Base-by-base conservation (phyloP, 1,139 yeast species). In the Suhomyces atakaporum region DNA sequence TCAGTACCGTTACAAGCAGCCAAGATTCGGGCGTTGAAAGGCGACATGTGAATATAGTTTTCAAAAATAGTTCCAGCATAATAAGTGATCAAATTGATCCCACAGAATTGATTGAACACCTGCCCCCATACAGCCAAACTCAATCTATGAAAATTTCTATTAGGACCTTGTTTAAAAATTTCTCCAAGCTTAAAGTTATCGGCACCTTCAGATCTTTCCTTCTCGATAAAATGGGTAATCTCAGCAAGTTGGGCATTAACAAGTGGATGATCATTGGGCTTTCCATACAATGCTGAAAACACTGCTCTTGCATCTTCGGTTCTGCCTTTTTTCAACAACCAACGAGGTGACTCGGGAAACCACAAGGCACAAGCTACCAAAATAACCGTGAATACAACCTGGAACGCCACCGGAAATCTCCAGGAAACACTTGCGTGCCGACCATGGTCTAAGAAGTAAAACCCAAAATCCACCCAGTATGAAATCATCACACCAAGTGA, bases 91-190 rank as follows among this genome's bases (percentile, higher is more conserved):
- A 86, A 92, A 53, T 87, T 87, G 56, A 88, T 81, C 53, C 96
- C 96, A 63, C 95, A 87, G 66, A 88, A 84, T 59, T 87, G 96
- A 66, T 88, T 96, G 56, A 86, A 84, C 81, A 88, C 87, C 44
- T 71, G 77, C 10, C 67, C 60, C 66, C 76, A 71, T 27, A 63
- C 63, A 1, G 76, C 79, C 39, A 77, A 59, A 42, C 63, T 53
- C 6, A 68, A 63, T 37, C 81, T 58, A 41, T 74, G 78, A 50
- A 75, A 71, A 43, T 73, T 68, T 50, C 71, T 66, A 39, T 64
- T 62, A 32, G 66, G 61, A 27, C 75, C 75, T 40, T 66, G 69
- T 7, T 47, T 53, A 27, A 66, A 49, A 30, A 69, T 57, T 25
- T 60, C 48, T 41, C 40, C 51, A 30, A 62, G 35, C 26, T 52